Conservation (phyloP, 495 filamentous ascomycete species). For the Glonium stellatum region DNA sequence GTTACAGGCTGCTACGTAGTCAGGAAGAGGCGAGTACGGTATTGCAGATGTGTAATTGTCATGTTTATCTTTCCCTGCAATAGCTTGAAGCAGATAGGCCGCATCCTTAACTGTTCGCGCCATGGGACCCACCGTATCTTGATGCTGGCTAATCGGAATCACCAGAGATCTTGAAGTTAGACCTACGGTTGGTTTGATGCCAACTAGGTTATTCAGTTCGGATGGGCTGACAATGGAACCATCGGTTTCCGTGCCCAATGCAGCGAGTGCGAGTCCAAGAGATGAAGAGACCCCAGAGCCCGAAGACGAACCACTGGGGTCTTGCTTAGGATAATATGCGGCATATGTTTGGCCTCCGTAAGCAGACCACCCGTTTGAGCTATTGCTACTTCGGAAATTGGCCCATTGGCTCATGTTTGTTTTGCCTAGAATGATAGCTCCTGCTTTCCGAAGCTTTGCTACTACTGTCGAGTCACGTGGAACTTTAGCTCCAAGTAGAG, state of each 20-base stretch:
- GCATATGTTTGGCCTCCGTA: constrained; percentile 46
- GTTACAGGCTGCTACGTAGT: constrained; percentile 49
- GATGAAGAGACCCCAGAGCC: constrained; percentile 46
- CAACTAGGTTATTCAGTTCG: constrained; percentile 39
- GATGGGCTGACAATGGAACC: constrained; percentile 37
- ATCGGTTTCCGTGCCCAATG: constrained; percentile 44
- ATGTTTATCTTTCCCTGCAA: constrained; percentile 47
- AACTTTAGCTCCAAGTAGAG: constrained; percentile 36
- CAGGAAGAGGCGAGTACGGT: constrained; percentile 40
- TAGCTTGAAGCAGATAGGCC: constrained; percentile 56
- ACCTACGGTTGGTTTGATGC: constrained; percentile 64
- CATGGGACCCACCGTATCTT: constrained; percentile 62
- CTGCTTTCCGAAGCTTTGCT: constrained; percentile 37
- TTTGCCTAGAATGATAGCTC: constrained; percentile 45
- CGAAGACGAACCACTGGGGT: constrained; percentile 49
- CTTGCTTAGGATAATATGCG: constrained; percentile 46
- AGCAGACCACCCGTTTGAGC: constrained; percentile 50
- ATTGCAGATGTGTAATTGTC: constrained; percentile 51
- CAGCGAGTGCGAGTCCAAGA: constrained; percentile 44
- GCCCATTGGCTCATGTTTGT: constrained; percentile 51
- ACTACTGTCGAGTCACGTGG: constrained; percentile 34
- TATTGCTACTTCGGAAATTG: constrained; percentile 44
- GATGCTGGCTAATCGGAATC: constrained; percentile 54
- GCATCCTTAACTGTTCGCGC: constrained; percentile 60
- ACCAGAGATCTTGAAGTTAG: constrained; percentile 56